Conservation (phyloP, 352 stramenopile species). For the Globisporangium barbulae region DNA sequence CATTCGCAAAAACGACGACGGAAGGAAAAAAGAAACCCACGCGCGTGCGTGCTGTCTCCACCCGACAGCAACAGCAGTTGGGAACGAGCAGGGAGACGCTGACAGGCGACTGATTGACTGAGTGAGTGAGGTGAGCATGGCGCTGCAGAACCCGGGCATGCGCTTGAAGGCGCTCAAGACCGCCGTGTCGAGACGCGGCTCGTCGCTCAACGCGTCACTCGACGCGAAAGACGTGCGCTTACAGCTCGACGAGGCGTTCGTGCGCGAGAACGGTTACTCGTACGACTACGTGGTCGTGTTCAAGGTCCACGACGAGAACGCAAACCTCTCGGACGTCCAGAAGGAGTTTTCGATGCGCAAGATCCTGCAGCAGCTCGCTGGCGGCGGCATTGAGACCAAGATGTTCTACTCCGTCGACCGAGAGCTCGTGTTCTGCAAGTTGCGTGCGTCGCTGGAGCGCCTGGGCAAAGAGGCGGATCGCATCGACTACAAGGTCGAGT, state of each 20-base stretch:
- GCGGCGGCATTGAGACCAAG: constrained; percentile 76
- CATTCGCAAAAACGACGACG: constrained; percentile 3
- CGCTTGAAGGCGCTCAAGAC: constrained; percentile 62
- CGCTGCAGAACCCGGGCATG: constrained; percentile 23
- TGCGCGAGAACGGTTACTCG: constrained; percentile 66
- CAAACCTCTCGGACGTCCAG: constrained; percentile 44
- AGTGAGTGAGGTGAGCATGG: constrained; percentile 8
- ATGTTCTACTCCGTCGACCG: constrained; percentile 77
- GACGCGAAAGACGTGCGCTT: constrained; percentile 62
- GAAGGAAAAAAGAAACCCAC: constrained; percentile 10
- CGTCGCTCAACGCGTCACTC: constrained; percentile 58
- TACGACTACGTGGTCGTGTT: constrained; percentile 83
- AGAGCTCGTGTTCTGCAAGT: constrained; percentile 74
- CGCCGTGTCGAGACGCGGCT: constrained; percentile 57
- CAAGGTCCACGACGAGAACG: constrained; percentile 73
- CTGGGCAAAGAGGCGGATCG: constrained; percentile 67
- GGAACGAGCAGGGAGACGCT: not conserved
- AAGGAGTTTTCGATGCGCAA: constrained; percentile 73
- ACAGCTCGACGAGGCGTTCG: constrained; percentile 58
- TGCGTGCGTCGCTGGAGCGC: constrained; percentile 61
- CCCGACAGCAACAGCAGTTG: not conserved
- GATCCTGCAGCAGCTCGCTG: constrained; percentile 62
- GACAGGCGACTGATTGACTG: not conserved
- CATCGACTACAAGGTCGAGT: constrained; percentile 81
- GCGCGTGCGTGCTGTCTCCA: constrained; percentile 1